phyloP scores from a whole-genome alignment of 768 basidiomycete species.

The Dentipellis sp. region DNA sequence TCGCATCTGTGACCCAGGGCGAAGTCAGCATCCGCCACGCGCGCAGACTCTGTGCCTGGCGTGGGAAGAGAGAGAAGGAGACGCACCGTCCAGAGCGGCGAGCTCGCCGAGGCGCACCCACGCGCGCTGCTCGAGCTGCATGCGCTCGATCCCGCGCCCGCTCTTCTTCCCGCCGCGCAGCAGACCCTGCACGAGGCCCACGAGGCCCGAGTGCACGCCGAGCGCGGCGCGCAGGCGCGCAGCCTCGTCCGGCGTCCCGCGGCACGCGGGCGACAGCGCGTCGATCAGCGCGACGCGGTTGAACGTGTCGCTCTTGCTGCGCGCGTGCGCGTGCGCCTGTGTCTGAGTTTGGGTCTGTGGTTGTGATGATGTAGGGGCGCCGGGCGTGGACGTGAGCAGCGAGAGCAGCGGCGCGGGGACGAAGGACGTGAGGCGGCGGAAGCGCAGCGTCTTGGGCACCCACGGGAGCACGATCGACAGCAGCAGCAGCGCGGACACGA shows the following conservation, averaged over 20 bases:
- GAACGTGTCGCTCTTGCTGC: slow-evolving; percentile 5
- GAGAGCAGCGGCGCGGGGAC: not conserved
- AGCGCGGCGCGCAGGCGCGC: slow-evolving; percentile 29
- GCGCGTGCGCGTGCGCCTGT: not conserved
- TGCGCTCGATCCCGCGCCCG: slow-evolving; percentile 25
- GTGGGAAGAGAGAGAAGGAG: not conserved
- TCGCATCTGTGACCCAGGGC: slow-evolving; percentile 13
- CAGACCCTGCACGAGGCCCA: slow-evolving; percentile 26
- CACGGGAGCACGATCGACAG: slow-evolving; percentile 43
- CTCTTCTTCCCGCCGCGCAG: slow-evolving; percentile 17
- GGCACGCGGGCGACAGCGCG: slow-evolving; percentile 22
- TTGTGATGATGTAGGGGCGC: slow-evolving; percentile 1
- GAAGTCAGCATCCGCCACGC: not conserved
- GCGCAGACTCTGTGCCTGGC: slow-evolving; percentile 19
- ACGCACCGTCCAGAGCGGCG: slow-evolving; percentile 29
- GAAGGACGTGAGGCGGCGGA: slow-evolving; percentile 4
- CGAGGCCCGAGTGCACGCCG: slow-evolving; percentile 27
- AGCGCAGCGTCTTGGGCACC: slow-evolving; percentile 23
- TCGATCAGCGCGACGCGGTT: slow-evolving; percentile 21
- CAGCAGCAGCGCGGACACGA: slow-evolving; percentile 57
- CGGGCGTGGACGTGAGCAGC: not conserved
- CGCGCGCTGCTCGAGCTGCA: slow-evolving; percentile 35
- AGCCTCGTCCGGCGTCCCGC: slow-evolving; percentile 31
- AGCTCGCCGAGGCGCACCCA: slow-evolving; percentile 46
- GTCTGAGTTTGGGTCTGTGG: not conserved